Percentiles rank a stretch among this genome's conserved stretches.
Evolutionary conservation across 805 yeast genomes (phyloP).

Genomic region (Metschnikowia shivogae): DNA sequence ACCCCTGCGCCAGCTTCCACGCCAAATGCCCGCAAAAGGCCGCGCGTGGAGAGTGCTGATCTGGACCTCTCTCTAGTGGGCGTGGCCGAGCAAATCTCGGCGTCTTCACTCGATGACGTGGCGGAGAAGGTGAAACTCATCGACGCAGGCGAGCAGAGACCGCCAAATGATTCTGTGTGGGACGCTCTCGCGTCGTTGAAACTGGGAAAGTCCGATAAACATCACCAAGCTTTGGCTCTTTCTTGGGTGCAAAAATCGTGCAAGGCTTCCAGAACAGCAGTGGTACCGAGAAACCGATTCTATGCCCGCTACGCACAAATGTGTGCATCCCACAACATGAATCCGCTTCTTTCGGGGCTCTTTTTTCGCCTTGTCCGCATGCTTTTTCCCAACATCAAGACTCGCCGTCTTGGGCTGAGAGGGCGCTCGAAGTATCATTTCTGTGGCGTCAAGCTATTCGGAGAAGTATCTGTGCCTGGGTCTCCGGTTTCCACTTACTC

Average conservation of each 20-base stretch:
- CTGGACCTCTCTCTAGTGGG: slow-evolving; percentile 10
- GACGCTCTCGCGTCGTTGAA: slow-evolving; percentile 5
- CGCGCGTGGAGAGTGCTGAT: slow-evolving; percentile 7
- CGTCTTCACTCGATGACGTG: slow-evolving; percentile 10
- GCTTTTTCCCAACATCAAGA: slow-evolving; percentile 54
- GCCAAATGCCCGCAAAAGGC: slow-evolving; percentile 2
- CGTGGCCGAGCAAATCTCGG: slow-evolving; percentile 5
- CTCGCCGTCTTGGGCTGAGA: slow-evolving; percentile 76
- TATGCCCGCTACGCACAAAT: slow-evolving; percentile 40
- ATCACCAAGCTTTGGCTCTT: slow-evolving; percentile 76
- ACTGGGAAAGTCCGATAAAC: slow-evolving; percentile 43
- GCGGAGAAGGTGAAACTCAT: slow-evolving; percentile 12
- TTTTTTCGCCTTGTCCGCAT: slow-evolving; percentile 50
- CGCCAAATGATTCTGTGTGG: slow-evolving; percentile 8
- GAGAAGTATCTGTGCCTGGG: slow-evolving; percentile 14
- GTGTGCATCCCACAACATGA: slow-evolving; percentile 39
- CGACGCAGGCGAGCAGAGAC: slow-evolving; percentile 5
- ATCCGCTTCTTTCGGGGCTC: slow-evolving; percentile 70
- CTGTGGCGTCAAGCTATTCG: slow-evolving; percentile 57
- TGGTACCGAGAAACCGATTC: slow-evolving; percentile 40
- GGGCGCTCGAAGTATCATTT: slow-evolving; percentile 84
- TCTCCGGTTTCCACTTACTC: slow-evolving; percentile 19
- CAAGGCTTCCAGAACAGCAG: slow-evolving; percentile 42
- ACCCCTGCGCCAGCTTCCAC: background rate
- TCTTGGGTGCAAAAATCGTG: slow-evolving; percentile 73